These are phyloP conservation scores for Telfairia occidentalis DNA, from an alignment of 331 rosid species.

Conservation along the genomic window DNA sequence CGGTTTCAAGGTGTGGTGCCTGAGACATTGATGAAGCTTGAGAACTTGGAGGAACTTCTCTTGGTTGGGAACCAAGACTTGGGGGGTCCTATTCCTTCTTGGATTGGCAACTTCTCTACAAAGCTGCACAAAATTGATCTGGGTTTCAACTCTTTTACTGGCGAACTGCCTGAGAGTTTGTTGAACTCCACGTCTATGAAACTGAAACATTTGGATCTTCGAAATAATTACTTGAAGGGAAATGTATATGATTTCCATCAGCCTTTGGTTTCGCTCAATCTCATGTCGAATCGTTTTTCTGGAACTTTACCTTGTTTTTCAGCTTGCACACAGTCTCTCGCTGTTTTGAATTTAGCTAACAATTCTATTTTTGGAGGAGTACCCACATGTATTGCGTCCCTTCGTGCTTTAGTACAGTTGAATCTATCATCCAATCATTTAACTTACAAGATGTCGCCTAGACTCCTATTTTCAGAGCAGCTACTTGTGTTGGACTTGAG, in stretches of 20 bases:
- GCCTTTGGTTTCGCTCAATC: slow-evolving; percentile 58
- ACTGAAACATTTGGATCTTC: slow-evolving; percentile 64
- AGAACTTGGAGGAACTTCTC: slow-evolving; percentile 50
- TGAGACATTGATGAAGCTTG: slow-evolving; percentile 46
- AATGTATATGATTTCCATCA: slow-evolving; percentile 58
- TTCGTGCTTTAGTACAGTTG: slow-evolving; percentile 54
- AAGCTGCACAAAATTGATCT: slow-evolving; percentile 54
- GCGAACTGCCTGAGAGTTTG: slow-evolving; percentile 62
- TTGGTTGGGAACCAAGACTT: slow-evolving; percentile 53
- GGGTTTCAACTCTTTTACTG: slow-evolving; percentile 48
- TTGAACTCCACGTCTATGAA: slow-evolving; percentile 41
- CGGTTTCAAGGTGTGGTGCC: slow-evolving; percentile 60
- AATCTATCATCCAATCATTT: slow-evolving; percentile 79
- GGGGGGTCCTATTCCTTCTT: slow-evolving; percentile 60
- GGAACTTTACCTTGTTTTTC: slow-evolving; percentile 92
- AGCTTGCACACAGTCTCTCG: slow-evolving; percentile 54
- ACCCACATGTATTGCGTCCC: slow-evolving; percentile 78
- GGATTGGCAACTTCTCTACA: slow-evolving; percentile 82
- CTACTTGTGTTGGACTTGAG: slow-evolving; percentile 93
- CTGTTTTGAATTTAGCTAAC: slow-evolving; percentile 54
- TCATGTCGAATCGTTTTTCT: slow-evolving; percentile 69
- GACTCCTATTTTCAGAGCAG: slow-evolving; percentile 73
- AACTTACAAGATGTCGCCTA: slow-evolving; percentile 59
- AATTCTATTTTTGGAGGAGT: slow-evolving; percentile 79
- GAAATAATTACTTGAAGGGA: slow-evolving; percentile 46